Conservation (phyloP, 352 stramenopile genomes). For the Thraustotheca clavata region DNA sequence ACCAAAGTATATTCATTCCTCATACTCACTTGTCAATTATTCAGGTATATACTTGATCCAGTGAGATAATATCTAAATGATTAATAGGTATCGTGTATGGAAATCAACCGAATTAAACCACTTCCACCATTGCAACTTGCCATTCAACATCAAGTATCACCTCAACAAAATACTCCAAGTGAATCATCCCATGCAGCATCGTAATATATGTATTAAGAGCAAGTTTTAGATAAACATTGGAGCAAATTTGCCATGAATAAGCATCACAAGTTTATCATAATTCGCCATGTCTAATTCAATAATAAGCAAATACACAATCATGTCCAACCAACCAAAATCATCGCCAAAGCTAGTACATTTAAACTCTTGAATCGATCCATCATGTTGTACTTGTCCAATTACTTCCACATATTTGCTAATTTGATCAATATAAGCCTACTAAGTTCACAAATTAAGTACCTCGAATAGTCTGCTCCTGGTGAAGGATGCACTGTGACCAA, state of each 20-base stretch:
- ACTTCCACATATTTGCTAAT: conserved; percentile 76
- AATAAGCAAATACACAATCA: neutral
- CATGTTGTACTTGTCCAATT: conserved; percentile 64
- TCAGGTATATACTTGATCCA: neutral
- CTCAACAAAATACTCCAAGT: too few relatives aligned
- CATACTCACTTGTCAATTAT: conserved; percentile 34
- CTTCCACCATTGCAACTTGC: conserved; percentile 5
- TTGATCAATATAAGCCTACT: neutral
- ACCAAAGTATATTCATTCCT: conserved; percentile 74
- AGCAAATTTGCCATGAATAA: conserved; percentile 65
- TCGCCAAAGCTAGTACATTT: conserved; percentile 80
- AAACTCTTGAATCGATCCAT: conserved; percentile 72
- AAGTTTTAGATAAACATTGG: conserved; percentile 62
- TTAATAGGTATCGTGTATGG: conserved; percentile 15
- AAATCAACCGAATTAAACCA: neutral
- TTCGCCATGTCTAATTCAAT: conserved; percentile 64
- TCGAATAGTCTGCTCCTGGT: conserved; percentile 72
- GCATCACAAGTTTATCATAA: conserved; percentile 75
- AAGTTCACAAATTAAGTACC: conserved; percentile 22
- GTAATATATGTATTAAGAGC: conserved; percentile 27
- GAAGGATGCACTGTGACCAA: conserved; percentile 64
- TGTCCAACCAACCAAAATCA: conserved; percentile 26
- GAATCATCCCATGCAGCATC: neutral
- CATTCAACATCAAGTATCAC: neutral
- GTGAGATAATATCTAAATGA: neutral